These are phyloP conservation scores for Meira nashicola DNA, from an alignment of 1,284 basidiomycete genomes.

Conservation along the genomic window DNA sequence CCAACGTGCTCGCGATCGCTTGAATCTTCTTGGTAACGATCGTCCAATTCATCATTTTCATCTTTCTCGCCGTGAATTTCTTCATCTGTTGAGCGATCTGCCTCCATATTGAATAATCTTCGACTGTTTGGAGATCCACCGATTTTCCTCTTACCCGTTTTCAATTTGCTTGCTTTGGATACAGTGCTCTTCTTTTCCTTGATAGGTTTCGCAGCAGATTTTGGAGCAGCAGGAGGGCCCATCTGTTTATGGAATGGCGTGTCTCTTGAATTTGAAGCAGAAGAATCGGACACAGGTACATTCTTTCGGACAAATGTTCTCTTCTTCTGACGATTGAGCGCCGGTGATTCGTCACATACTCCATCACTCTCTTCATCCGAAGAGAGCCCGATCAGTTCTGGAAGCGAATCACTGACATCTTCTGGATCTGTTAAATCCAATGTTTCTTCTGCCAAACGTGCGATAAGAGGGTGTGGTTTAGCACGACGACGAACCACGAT, in stretches of 20 bases:
- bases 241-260: no score
- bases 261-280: no score
- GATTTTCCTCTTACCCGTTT: conserved; percentile 32
- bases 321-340: no score
- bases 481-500: not conserved
- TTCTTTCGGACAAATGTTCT: no score
- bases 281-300: no score
- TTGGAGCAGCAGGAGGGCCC: no score
- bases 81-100: conserved; percentile 74
- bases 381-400: not conserved
- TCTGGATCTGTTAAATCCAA: conserved; percentile 12
- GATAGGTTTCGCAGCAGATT: conserved; percentile 3
- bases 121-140: conserved; percentile 53
- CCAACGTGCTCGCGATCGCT: conserved; percentile 63
- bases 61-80: conserved; percentile 56
- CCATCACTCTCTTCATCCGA: not conserved
- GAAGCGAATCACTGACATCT: conserved; percentile 5
- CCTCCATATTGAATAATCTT: conserved; percentile 63
- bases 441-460: conserved; percentile 10
- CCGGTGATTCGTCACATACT: not conserved
- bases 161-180: not conserved
- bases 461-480: conserved; percentile 17
- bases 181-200: conserved; percentile 1
- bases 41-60: conserved; percentile 58
- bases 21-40: conserved; percentile 59